These are phyloP conservation scores for Russula emetica DNA, from an alignment of 768 basidiomycete genomes.

Conservation along the genomic window DNA sequence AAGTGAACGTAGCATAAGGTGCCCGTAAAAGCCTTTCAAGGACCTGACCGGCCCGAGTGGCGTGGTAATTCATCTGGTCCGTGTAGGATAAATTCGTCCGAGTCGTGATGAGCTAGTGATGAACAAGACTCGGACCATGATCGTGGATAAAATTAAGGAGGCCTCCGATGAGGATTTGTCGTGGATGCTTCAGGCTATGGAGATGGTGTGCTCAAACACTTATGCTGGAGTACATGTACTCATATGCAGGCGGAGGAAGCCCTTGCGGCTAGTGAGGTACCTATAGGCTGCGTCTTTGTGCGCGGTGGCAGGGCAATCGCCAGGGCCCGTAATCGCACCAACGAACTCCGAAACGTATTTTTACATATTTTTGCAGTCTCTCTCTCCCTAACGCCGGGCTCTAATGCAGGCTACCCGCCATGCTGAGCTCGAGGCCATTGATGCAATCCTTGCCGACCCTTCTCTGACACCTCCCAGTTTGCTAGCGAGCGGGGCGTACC, in stretches of 20 bases:
- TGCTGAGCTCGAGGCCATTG: conserved; percentile 96
- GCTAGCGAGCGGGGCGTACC: conserved; percentile 40
- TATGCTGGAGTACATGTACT: neutral
- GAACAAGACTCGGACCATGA: neutral
- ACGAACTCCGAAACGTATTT: conserved; percentile 82
- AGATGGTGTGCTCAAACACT: conserved; percentile 53
- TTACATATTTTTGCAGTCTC: conserved; percentile 25
- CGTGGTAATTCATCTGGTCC: neutral
- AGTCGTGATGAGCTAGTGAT: too few species aligned
- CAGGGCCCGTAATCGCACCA: conserved; percentile 86
- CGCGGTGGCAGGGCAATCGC: conserved; percentile 74
- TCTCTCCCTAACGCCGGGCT: conserved; percentile 17
- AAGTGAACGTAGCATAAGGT: conserved; percentile 12
- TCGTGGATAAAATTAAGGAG: neutral
- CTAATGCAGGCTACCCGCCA: conserved; percentile 81
- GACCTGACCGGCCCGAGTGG: too few species aligned
- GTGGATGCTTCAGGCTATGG: conserved; percentile 84
- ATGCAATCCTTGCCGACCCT: conserved; percentile 68
- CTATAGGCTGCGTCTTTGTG: conserved; percentile 95
- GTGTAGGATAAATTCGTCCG: neutral
- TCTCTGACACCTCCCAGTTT: conserved; percentile 49
- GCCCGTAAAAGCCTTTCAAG: neutral
- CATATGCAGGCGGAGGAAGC: conserved; percentile 75
- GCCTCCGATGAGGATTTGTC: conserved; percentile 36
- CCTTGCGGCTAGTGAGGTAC: conserved; percentile 78